Base-by-base conservation (phyloP, 306 rosid genomes). In the Geum urbanum region DNA sequence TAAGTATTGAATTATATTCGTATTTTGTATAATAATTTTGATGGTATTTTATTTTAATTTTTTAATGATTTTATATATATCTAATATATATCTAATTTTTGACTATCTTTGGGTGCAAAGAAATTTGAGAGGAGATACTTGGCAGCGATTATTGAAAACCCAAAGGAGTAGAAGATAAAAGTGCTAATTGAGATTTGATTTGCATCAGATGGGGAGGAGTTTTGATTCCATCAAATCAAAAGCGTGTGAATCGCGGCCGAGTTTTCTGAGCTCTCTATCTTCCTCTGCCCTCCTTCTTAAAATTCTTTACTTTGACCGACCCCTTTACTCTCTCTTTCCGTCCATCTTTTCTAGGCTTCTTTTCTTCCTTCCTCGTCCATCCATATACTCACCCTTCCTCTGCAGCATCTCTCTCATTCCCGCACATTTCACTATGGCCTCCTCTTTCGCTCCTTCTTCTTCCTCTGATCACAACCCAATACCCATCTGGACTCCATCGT, bases 221-320 rank as follows among this genome's bases (percentile, higher is more conserved):
- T 62, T 79, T 77, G 96, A 85, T 87, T 76, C 74, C 82, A 74
- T 86, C 85, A 83, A 77, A 72, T 48, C 37, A 15, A 71, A 71
- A 39, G 70, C 97, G 88, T 81, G 79, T 81, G 90, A 89, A 87
- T 75, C 88, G 97, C 46, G 37, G 80, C 91, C 41, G 71, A 72
- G 72, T 69, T 85, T 50, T 72, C 82, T 70, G 76, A 79, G 53
- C 77, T 69, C 64, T 20, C 37, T 19, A 2, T 9, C 58, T 69
- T 78, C 35, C 32, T 40, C 61, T 53, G n/a, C n/a, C n/a, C n/a
- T 19, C 45, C 35, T 19, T 16, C 63, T 69, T 52, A 15, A 58
- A 62, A 72, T 77, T 75, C 78, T 45, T 66, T 84, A 49, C 85
- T 76, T 76, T 89, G 85, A 78, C 84, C 76, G 85, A 78, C 84